Evolutionary conservation across 345 rosid species (phyloP).

Genomic region (Citrus maxima): DNA sequence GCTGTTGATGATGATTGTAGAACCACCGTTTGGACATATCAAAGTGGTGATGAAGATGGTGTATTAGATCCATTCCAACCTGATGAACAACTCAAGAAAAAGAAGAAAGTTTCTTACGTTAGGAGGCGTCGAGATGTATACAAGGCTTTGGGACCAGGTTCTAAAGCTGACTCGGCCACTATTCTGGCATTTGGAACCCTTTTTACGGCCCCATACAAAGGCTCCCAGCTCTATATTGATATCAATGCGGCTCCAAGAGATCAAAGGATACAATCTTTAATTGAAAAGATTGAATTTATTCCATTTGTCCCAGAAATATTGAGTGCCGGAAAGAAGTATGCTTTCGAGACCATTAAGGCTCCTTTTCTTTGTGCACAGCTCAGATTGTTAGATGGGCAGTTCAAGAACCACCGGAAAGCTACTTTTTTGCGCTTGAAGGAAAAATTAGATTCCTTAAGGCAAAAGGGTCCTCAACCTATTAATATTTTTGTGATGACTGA

Average conservation of each 20-base stretch:
- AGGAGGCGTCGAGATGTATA: conserved; percentile 67
- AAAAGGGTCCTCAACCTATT: conserved; percentile 32
- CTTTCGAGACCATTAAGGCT: conserved; percentile 46
- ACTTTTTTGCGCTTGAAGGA: conserved; percentile 62
- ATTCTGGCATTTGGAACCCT: conserved; percentile 87
- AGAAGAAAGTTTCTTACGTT: conserved; percentile 56
- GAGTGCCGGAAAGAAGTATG: conserved; percentile 57
- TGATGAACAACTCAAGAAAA: conserved; percentile 74
- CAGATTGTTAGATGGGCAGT: conserved; percentile 90
- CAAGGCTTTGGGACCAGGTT: conserved; percentile 69
- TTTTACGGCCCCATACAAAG: conserved; percentile 79
- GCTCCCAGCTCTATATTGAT: conserved; percentile 68
- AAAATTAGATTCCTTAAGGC: conserved; percentile 56
- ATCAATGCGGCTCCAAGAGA: conserved; percentile 39
- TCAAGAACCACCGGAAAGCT: conserved; percentile 80
- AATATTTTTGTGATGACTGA: conserved; percentile 89
- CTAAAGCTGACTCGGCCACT: conserved; percentile 55
- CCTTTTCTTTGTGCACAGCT: conserved; percentile 91
- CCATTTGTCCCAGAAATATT: conserved; percentile 77
- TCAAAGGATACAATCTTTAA: conserved; percentile 49
- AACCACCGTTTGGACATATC: conserved; percentile 79
- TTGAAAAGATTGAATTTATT: conserved; percentile 58
- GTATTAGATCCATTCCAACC: conserved; percentile 72
- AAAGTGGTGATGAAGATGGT: conserved; percentile 50
- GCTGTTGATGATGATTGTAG: conserved; percentile 80